Base-by-base conservation (phyloP, 495 filamentous ascomycete genomes). In the Trichoderma erinaceum region DNA sequence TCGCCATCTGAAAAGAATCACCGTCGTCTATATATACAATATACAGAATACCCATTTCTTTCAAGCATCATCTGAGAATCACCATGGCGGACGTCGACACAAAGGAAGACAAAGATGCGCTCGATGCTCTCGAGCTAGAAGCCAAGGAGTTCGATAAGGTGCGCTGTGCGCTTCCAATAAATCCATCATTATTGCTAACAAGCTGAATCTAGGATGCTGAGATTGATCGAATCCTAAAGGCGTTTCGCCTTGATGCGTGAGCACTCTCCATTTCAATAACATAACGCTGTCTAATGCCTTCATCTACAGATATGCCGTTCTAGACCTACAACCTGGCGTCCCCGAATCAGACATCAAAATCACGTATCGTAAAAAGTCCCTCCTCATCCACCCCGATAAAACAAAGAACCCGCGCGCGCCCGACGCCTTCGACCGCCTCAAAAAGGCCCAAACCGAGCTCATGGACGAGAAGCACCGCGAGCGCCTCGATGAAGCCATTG, bases 371-470 rank as follows among this genome's bases (percentile, higher is more conserved):
- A 92, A 89, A 72, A 98, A 97, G 76, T 99, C 95, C 18, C 88
- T 99, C 41, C 87, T 99, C 7, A 98, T 99, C 81, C 95, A 99
- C 81, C 95, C 95, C 13, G 95, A 99, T 80, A 98, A 98, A 79
- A 97, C 96, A 65, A 87, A 87, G 71, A 98, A 99, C 76, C 91
- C 92, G 1, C 84, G 82, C 38, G 95, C 95, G 11, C 94, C 95
- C 0, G 93, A 97, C 73, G 96, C 95, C 70, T 99, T 99, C 76
- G 95, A 99, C 79, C 88, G 92, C 2, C 87, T 99, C 5, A 97
- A 97, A 76, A 97, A 97, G 77, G 95, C 95, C 12, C 91, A 97
- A 73, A 90, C 87, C 0, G 86, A 90, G 69, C 86, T 99, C 10
- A 88, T 96, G 81, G 96, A 99, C 77, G 94, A 97, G 80, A 96